Evolutionary conservation across 1,284 basidiomycete genomes (phyloP), one percentile per base, ranked within the genome.

Genomic region (Pulchroboletus neoregius): DNA sequence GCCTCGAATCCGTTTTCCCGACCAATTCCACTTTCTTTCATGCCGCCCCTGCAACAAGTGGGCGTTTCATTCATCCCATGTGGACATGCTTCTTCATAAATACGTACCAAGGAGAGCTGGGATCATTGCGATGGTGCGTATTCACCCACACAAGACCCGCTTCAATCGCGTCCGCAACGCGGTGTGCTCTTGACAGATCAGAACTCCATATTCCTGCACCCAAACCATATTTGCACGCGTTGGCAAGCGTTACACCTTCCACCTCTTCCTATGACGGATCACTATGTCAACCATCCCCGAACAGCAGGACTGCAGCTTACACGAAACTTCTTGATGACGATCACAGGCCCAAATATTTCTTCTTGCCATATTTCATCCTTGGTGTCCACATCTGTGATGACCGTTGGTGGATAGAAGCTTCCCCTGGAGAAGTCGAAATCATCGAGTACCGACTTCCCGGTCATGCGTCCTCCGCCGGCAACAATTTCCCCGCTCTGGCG

Each of bases 91-190:
- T 30, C 20, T 33, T 33, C 11, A 46, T 36, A 23, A 33, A 18
- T 12, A 67, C 78, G 39, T 60, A 87, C 86, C 90, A 92, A 37
- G 90, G 87, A 32, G 86, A 90, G 52, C 84, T 87, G 8, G 90
- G 90, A 60, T 91, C 88, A 58, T 92, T 92, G 39, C 89, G 77
- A 59, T 92, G 89, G 57, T 91, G 87, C 0, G 84, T 86, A 61
- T 92, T 92, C 34, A 92, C 78, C 90, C 89, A 92, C 35, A 87
- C 84, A 24, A 92, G 60, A 4, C 90, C 89, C 16, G 83, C 73
- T 57, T 90, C 74, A 23, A 91, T 80, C 34, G 71, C 71, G 41
- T 74, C 74, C 5, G 87, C 74, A 2, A 87, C 74, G 4, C 84
- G 79, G 62, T 90, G 86, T 9, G 84, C 87, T 50, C 79, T 71